Base-by-base conservation (phyloP, 306 rosid species). In the Vigna angularis region DNA sequence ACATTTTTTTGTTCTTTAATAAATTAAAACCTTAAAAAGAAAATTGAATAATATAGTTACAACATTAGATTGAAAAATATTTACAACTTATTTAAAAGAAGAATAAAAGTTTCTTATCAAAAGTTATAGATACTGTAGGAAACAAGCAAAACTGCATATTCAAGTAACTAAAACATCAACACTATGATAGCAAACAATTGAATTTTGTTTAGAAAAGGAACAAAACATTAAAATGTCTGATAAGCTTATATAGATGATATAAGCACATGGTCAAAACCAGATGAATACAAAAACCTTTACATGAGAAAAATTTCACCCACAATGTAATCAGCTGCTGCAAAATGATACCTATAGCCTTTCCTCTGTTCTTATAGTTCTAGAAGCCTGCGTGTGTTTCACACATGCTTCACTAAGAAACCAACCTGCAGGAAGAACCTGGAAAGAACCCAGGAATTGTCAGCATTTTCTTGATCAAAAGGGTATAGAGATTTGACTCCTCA, bases 241-340 rank as follows among this genome's bases (percentile, higher is more conserved):
- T 52, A 63, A 66, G 9, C 45, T 70, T 45, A 51, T 45, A 51
- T n/a, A 63, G 26, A 47, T 24, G 32, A 67, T 34, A 12, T 79
- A 59, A 84, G 51, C 69, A 77, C 80, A 76, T 17, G 24, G 71
- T 70, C 81, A 73, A 63, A 36, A 67, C 70, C 59, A 75, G 52
- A 66, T 59, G 32, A 68, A 74, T 49, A 74, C 64, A 66, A 67
- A 57, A 61, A 66, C 75, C 45, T 62, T 66, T 69, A 79, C 72
- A 76, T 24, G 56, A 64, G 36, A 56, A 55, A 18, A 15, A 30
- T 62, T 53, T 52, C 2, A 74, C 72, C 74, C 81, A 83, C 53
- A 30, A 79, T 67, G 79, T 55, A 79, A 62, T 69, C 82, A 53
- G 85, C 87, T 69, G 83, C 87, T 52, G 87, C 91, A 85, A 85